Evolutionary conservation across 2,329 filamentous ascomycete genomes (phyloP).

Genomic region (Xylariaceae sp.): DNA sequence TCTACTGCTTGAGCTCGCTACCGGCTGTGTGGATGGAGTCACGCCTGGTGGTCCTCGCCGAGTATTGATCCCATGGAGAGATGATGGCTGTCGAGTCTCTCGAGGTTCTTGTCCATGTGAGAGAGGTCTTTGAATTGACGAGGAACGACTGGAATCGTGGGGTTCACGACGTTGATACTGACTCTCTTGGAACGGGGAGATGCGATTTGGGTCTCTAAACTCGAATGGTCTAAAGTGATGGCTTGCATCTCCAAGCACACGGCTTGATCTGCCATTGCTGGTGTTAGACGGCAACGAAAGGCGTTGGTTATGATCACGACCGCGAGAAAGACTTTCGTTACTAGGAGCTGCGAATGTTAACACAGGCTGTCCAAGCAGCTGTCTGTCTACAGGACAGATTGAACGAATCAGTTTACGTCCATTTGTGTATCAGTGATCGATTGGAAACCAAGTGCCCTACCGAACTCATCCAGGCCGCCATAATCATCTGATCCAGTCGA

Average conservation of each 20-base stretch:
- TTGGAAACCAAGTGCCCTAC: conserved; percentile 14
- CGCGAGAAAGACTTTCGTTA: conserved; percentile 1
- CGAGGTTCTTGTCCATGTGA: neutral
- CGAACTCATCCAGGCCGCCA: conserved; percentile 25
- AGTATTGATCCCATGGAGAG: too few species aligned
- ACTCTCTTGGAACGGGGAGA: conserved; percentile 17
- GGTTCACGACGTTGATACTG: conserved; percentile 3
- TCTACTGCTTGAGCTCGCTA: too few species aligned
- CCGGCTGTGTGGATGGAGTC: too few species aligned
- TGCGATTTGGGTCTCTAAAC: conserved; percentile 12
- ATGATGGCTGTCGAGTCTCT: neutral
- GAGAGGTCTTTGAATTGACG: neutral
- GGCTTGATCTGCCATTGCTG: conserved; percentile 13
- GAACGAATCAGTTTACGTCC: neutral
- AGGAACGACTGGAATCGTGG: neutral
- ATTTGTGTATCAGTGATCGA: neutral
- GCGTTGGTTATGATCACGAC: conserved; percentile 11
- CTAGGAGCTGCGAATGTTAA: conserved; percentile 1
- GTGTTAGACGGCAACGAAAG: conserved; percentile 19
- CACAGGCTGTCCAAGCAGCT: conserved; percentile 21
- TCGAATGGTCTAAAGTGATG: conserved; percentile 27
- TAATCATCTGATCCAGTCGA: conserved; percentile 6
- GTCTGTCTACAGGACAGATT: conserved; percentile 20
- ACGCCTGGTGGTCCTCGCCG: too few species aligned
- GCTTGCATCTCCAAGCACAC: conserved; percentile 30